Evolutionary conservation across 1,139 yeast species (phyloP).

Genomic region (Candida smagusa): DNA sequence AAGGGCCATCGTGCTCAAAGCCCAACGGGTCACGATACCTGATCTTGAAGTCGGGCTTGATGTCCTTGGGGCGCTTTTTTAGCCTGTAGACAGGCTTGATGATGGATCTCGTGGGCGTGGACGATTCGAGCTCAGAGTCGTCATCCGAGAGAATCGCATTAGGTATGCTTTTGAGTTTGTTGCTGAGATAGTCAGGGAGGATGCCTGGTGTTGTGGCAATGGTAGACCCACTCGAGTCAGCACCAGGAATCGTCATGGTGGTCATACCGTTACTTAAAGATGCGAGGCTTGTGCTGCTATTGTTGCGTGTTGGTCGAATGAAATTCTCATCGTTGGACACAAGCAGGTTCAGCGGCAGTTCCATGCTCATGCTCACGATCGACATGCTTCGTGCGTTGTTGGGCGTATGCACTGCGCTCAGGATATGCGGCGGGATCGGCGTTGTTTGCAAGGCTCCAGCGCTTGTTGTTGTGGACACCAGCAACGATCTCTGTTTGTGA

Average conservation of each 20-base stretch:
- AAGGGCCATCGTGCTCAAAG: not conserved
- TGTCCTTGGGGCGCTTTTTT: slow-evolving; percentile 9
- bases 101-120: slow-evolving; percentile 15
- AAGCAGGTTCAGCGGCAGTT: slow-evolving; percentile 42
- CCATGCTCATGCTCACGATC: slow-evolving; percentile 37
- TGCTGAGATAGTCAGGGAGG: slow-evolving; percentile 1
- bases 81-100: slow-evolving; percentile 16
- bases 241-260: slow-evolving; percentile 3
- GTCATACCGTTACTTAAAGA: slow-evolving; percentile 12
- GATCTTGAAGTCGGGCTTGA: slow-evolving; percentile 32
- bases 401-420: slow-evolving; percentile 12
- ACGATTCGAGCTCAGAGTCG: slow-evolving; percentile 29
- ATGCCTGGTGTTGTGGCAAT: slow-evolving; percentile 1
- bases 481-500: not conserved
- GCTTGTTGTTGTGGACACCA: not conserved
- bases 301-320: slow-evolving; percentile 29
- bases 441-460: not conserved
- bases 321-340: slow-evolving; percentile 37
- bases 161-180: slow-evolving; percentile 3
- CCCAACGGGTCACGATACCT: slow-evolving; percentile 14
- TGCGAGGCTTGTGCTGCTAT: slow-evolving; percentile 30
- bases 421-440: slow-evolving; percentile 2
- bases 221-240: slow-evolving; percentile 1
- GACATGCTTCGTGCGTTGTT: slow-evolving; percentile 32
- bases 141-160: slow-evolving; percentile 33